Percentiles rank a stretch among this genome's conserved stretches.
Conservation (phyloP, 768 basidiomycete genomes). For the Trametes meyenii region DNA sequence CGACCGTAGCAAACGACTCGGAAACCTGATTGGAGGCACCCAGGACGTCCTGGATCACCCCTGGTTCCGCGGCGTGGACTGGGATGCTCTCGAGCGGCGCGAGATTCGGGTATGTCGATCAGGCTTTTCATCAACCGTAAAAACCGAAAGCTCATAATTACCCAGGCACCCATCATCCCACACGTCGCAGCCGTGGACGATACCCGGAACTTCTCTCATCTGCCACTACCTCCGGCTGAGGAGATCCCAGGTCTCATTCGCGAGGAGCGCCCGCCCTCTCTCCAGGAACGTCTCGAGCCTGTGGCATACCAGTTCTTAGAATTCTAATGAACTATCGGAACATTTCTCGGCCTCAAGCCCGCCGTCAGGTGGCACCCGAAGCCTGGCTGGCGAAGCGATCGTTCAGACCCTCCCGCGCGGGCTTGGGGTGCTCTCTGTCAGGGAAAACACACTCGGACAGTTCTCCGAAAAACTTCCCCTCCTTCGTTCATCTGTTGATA, state of each 20-base stretch:
- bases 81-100: conserved; percentile 83
- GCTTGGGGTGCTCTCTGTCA: conserved; percentile 8
- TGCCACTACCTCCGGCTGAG: conserved; percentile 73
- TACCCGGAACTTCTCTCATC: conserved; percentile 82
- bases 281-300: conserved; percentile 67
- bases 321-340: conserved; percentile 49
- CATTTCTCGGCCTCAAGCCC: background rate
- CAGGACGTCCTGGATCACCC: conserved; percentile 90
- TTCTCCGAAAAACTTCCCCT: background rate
- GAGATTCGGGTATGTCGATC: conserved; percentile 72
- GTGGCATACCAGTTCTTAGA: conserved; percentile 74
- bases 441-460: background rate
- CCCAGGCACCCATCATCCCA: conserved; percentile 84
- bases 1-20: conserved; percentile 88
- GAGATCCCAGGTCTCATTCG: conserved; percentile 79
- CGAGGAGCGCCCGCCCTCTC: conserved; percentile 60
- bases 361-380: conserved; percentile 13
- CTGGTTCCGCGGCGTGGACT: conserved; percentile 96
- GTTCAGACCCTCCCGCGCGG: background rate
- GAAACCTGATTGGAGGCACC: conserved; percentile 91
- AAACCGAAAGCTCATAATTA: conserved; percentile 11
- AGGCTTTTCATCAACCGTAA: background rate
- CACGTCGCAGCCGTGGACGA: conserved; percentile 79
- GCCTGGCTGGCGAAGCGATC: conserved; percentile 5
- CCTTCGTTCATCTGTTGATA: background rate